Conservation (phyloP, 495 filamentous ascomycete species). For the Apodospora peruviana region DNA sequence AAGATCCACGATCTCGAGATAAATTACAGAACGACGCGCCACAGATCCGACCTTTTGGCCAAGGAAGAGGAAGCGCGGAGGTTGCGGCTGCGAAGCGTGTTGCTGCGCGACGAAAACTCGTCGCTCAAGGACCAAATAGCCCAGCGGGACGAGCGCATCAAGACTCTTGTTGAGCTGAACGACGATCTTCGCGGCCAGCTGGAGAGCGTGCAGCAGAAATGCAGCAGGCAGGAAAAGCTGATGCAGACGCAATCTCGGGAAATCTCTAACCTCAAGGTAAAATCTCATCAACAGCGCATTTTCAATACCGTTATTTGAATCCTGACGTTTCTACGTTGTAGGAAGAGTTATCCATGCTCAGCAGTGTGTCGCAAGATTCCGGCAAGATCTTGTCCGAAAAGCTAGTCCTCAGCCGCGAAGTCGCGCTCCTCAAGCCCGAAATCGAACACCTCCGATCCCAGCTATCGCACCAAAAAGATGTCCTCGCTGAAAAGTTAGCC, state of each 20-base stretch:
- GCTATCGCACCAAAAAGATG: slow-evolving; percentile 55
- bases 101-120: slow-evolving; percentile 64
- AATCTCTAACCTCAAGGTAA: slow-evolving; percentile 62
- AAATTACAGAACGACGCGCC: slow-evolving; percentile 55
- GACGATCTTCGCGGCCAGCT: slow-evolving; percentile 55
- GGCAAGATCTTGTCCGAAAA: slow-evolving; percentile 73
- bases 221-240: slow-evolving; percentile 50
- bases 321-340: slow-evolving; percentile 26
- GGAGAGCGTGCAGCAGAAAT: slow-evolving; percentile 48
- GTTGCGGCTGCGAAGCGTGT: slow-evolving; percentile 56
- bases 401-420: slow-evolving; percentile 62
- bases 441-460: slow-evolving; percentile 72
- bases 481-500: slow-evolving; percentile 68
- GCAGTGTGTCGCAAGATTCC: slow-evolving; percentile 56
- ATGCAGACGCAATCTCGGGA: slow-evolving; percentile 56
- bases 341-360: slow-evolving; percentile 63
- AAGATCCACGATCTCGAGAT: slow-evolving; percentile 52
- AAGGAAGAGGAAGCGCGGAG: slow-evolving; percentile 65
- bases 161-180: slow-evolving; percentile 51
- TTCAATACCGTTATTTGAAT: slow-evolving; percentile 4
- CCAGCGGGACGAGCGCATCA: slow-evolving; percentile 50
- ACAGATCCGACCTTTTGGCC: slow-evolving; percentile 52
- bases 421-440: slow-evolving; percentile 66
- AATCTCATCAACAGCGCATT: not conserved
- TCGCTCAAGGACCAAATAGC: slow-evolving; percentile 30